phyloP scores from a whole-genome alignment of 768 basidiomycete genomes.

The Leccinum truebloodii region DNA sequence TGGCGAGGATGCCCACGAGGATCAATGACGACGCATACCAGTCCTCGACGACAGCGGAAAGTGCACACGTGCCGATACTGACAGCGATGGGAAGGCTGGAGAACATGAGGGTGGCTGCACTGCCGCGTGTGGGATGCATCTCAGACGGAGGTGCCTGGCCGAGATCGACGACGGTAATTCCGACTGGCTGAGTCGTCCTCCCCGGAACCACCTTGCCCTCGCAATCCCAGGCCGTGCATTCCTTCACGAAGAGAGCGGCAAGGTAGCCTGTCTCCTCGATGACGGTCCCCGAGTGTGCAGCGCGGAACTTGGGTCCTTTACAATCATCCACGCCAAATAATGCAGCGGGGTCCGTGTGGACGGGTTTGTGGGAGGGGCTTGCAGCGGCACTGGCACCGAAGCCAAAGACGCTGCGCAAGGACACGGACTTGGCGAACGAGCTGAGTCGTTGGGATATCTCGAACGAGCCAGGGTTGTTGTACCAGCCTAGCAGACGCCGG shows the following conservation, averaged over 20 bases:
- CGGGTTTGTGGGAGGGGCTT: conserved; percentile 13
- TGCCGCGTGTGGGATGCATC: conserved; percentile 5
- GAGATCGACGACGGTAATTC: conserved; percentile 14
- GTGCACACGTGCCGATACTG: conserved; percentile 23
- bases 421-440: conserved; percentile 16
- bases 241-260: conserved; percentile 50
- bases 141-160: conserved; percentile 11
- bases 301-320: conserved; percentile 65
- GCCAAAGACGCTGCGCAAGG: conserved; percentile 3
- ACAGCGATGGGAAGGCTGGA: conserved; percentile 21
- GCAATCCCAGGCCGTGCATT: conserved; percentile 11
- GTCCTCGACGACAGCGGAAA: conserved; percentile 24
- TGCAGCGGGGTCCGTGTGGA: neutral
- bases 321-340: conserved; percentile 16
- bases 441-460: conserved; percentile 26
- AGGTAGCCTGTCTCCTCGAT: conserved; percentile 46
- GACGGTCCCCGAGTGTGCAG: conserved; percentile 63
- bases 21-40: conserved; percentile 33
- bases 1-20: conserved; percentile 33
- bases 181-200: conserved; percentile 12
- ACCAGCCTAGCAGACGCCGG: conserved; percentile 36
- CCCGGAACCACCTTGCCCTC: conserved; percentile 14
- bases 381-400: neutral
- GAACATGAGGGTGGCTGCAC: conserved; percentile 5
- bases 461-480: conserved; percentile 36